Evolutionary conservation across 176 grass and related monocot species (phyloP).

Genomic region (Eleusine indica): DNA sequence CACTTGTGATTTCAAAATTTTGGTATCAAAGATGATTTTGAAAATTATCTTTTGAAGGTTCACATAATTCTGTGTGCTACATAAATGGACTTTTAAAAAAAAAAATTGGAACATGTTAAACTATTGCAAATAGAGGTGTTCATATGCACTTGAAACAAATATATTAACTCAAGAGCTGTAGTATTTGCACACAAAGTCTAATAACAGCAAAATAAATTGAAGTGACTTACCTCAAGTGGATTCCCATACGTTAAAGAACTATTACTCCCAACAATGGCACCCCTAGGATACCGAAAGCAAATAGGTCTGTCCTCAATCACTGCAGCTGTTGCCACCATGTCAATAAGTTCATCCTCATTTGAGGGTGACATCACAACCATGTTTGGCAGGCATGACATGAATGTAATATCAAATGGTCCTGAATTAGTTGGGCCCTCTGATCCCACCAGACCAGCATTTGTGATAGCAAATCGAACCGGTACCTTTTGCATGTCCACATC

Average conservation of each 20-base stretch:
- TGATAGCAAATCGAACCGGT: slow-evolving; percentile 71
- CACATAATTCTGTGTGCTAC: no score
- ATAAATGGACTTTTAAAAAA: no score
- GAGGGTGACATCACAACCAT: slow-evolving; percentile 87
- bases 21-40: no score
- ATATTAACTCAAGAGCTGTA: background rate
- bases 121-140: background rate
- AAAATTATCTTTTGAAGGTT: no score
- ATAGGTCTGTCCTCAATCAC: slow-evolving; percentile 57
- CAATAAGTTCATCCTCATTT: slow-evolving; percentile 66
- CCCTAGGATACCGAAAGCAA: slow-evolving; percentile 72
- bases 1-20: no score
- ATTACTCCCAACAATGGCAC: slow-evolving; percentile 46
- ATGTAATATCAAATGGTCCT: slow-evolving; percentile 74
- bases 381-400: slow-evolving; percentile 81
- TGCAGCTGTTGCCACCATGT: slow-evolving; percentile 73
- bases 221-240: slow-evolving; percentile 50
- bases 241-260: slow-evolving; percentile 44
- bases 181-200: background rate
- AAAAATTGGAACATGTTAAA: no score
- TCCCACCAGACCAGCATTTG: slow-evolving; percentile 68
- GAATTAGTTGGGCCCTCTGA: slow-evolving; percentile 61
- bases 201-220: slow-evolving; percentile 24
- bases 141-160: background rate
- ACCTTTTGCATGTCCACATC: slow-evolving; percentile 79